phyloP scores from a whole-genome alignment of 1,284 basidiomycete genomes.

The Puccinia triticina region DNA sequence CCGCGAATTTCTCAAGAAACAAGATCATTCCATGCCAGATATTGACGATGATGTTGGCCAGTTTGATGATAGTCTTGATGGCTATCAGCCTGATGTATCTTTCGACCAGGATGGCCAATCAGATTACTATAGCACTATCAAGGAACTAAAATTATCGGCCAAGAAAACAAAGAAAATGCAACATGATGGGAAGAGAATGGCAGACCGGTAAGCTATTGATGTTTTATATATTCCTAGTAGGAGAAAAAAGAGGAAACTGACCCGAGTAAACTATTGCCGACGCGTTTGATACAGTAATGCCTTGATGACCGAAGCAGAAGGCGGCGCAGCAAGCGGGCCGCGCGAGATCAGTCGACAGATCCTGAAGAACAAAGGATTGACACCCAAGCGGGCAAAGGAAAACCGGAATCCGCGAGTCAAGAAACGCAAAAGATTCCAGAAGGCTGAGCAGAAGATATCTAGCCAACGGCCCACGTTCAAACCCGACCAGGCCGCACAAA shows the following conservation, averaged over 20 bases:
- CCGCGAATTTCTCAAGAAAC: constrained; percentile 63
- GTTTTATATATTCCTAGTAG: neutral
- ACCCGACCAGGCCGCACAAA: constrained; percentile 68
- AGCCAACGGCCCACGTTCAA: constrained; percentile 87
- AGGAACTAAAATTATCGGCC: constrained; percentile 71
- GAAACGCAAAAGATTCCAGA: constrained; percentile 86
- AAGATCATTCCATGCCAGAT: constrained; percentile 58
- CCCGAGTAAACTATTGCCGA: neutral
- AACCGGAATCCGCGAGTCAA: constrained; percentile 94
- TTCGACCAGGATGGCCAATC: constrained; percentile 63
- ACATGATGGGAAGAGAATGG: constrained; percentile 71
- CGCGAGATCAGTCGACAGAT: constrained; percentile 84
- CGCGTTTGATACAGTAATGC: constrained; percentile 43
- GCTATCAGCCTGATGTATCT: constrained; percentile 59
- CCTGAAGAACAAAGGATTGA: constrained; percentile 87
- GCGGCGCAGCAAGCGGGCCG: constrained; percentile 67
- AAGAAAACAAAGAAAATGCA: constrained; percentile 78
- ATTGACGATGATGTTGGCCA: constrained; percentile 53
- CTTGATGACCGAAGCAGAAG: constrained; percentile 32
- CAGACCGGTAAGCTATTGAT: constrained; percentile 66
- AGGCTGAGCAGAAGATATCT: constrained; percentile 85
- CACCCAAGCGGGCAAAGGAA: constrained; percentile 76
- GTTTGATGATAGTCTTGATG: constrained; percentile 37
- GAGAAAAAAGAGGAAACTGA: neutral
- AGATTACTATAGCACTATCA: constrained; percentile 86